These are phyloP conservation scores for Mucor racemosus DNA, from an alignment of 371 early-diverging fungal species.

Conservation along the genomic window DNA sequence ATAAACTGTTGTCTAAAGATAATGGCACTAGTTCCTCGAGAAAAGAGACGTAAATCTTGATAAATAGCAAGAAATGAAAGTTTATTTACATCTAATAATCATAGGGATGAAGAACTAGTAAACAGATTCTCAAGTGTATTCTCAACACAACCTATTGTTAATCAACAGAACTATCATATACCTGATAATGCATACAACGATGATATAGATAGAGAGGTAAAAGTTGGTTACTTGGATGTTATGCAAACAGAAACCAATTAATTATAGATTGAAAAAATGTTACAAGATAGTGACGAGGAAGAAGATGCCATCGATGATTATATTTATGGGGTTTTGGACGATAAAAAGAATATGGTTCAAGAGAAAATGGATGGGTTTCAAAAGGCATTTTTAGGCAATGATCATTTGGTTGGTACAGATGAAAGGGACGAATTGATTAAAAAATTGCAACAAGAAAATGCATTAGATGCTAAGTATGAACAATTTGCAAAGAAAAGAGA, in stretches of 20 bases:
- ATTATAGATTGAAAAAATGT: conserved; percentile 23
- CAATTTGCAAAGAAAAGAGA: conserved; percentile 36
- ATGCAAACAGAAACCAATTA: too few relatives aligned
- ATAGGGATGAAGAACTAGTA: conserved; percentile 37
- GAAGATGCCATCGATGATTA: conserved; percentile 25
- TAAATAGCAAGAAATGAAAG: not conserved
- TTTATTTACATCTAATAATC: not conserved
- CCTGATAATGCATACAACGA: conserved; percentile 21
- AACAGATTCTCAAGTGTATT: conserved; percentile 37
- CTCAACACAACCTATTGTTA: conserved; percentile 26
- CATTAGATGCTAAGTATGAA: conserved; percentile 51
- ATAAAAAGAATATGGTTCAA: not conserved
- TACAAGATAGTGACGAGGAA: conserved; percentile 28
- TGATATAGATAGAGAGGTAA: conserved; percentile 23
- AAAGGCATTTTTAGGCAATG: conserved; percentile 28
- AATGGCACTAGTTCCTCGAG: not conserved
- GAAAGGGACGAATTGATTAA: conserved; percentile 43
- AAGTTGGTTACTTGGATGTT: too few relatives aligned
- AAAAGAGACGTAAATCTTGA: not conserved
- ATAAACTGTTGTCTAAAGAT: conserved; percentile 10
- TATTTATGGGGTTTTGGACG: conserved; percentile 17
- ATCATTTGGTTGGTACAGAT: conserved; percentile 27
- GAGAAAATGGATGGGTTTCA: conserved; percentile 23
- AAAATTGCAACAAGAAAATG: conserved; percentile 43
- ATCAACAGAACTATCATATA: conserved; percentile 25